Percentiles rank a stretch among this genome's conserved stretches.
These are phyloP conservation scores for Diplodia mutila DNA, from an alignment of 2,329 filamentous ascomycete species.

Conservation along the genomic window DNA sequence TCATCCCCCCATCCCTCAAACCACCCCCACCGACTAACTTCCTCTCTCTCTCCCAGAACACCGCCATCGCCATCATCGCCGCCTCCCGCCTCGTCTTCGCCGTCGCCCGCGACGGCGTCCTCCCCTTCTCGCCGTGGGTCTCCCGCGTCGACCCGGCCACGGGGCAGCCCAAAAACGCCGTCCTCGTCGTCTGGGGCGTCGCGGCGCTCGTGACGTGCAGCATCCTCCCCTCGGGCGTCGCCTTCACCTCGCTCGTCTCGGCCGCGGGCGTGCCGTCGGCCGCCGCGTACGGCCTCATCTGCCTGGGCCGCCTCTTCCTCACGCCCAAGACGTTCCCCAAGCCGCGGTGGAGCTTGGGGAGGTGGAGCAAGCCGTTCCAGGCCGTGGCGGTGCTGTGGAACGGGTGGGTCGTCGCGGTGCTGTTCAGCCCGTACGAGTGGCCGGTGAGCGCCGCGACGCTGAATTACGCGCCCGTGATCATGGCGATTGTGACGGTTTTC, in stretches of 20 bases:
- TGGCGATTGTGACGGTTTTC: conserved; percentile 45
- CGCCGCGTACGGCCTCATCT: conserved; percentile 42
- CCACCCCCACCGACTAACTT: background rate
- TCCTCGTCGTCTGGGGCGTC: conserved; percentile 62
- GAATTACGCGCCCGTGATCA: conserved; percentile 46
- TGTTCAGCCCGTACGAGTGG: conserved; percentile 45
- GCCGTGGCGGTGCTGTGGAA: conserved; percentile 46
- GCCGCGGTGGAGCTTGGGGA: conserved; percentile 42
- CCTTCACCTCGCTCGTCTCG: conserved; percentile 44
- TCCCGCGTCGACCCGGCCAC: conserved; percentile 51
- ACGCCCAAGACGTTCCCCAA: conserved; percentile 43
- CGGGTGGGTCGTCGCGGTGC: conserved; percentile 41
- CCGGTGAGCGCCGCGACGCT: conserved; percentile 40
- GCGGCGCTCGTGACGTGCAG: conserved; percentile 61
- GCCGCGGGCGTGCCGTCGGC: conserved; percentile 47
- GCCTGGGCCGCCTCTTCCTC: conserved; percentile 42
- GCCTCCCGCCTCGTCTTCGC: conserved; percentile 66
- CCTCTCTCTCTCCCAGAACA: conserved; percentile 50
- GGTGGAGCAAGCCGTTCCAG: conserved; percentile 41
- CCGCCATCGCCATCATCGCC: conserved; percentile 62
- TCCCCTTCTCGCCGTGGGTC: conserved; percentile 64
- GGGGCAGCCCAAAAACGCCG: conserved; percentile 61
- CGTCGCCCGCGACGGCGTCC: conserved; percentile 63
- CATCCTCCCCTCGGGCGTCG: conserved; percentile 57
- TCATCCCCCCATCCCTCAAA: background rate